Base-by-base conservation (phyloP, 2,329 filamentous ascomycete species). In the Botrytis squamosa region DNA sequence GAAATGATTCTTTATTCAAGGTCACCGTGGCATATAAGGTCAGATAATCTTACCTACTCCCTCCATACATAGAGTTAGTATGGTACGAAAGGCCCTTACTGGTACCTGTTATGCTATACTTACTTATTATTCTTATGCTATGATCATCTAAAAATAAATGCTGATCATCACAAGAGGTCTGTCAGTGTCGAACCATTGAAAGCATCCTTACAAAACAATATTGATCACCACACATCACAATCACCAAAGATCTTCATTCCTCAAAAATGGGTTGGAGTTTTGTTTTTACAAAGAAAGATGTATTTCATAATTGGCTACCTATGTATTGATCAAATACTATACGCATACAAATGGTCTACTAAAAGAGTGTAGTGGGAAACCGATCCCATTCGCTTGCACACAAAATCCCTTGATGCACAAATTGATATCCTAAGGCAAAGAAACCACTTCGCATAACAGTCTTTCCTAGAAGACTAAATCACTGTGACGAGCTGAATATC, bases 391-490 rank as follows among this genome's bases (percentile, higher is more conserved):
- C n/a, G n/a, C 36, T n/a, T 42, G 14, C 38, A 40, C 36, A 25
- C n/a, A 57, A 42, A 57, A 42, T 57, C 40, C n/a, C n/a, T 25
- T 20, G n/a, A 59, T 1, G 29, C 29, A 69, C 36, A 69, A 69
- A 57, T 33, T 57, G 49, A 69, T 69, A 42, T 69, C 52, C 49
- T 25, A 33, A 57, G 40, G 65, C 55, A 42, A 68, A 42, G 25
- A 42, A 20, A 33, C 49, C 40, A 57, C 33, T 25, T n/a, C 66
- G 49, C 49, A 42, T 18, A 64, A 44, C 59, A 10, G 25, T 44
- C 66, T 57, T 57, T 57, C 66, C 66, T 25, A 59, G n/a, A 69
- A 69, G 66, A 57, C 66, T 25, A 69, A 29, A 42, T 40, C 65
- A 57, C 12, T 33, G 10, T 33, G 66, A 69, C 25, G 42, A 57